phyloP scores from a whole-genome alignment of 164 flowering plant species.

The Annona cherimola region DNA sequence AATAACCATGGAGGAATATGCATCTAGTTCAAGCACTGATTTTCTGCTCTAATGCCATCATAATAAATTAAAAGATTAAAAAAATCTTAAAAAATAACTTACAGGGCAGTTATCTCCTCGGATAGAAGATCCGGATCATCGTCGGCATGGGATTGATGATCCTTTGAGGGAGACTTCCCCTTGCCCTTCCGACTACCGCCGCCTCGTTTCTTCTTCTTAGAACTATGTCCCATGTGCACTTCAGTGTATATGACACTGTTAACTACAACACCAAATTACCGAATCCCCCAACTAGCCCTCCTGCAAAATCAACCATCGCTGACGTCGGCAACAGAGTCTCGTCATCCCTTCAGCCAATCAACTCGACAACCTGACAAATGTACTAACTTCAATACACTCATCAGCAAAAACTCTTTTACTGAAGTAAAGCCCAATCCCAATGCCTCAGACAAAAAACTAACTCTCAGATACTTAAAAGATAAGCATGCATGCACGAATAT shows the following conservation, averaged over 20 bases:
- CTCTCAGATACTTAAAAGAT: too few relatives aligned
- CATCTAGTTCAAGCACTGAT: too few relatives aligned
- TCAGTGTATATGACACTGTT: not conserved
- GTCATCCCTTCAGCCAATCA: not conserved
- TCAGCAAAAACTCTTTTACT: not conserved
- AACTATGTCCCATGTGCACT: constrained; percentile 39
- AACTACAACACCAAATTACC: not conserved
- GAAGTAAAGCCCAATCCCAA: not conserved
- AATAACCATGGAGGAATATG: too few relatives aligned
- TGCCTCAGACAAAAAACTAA: not conserved
- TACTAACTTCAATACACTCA: not conserved
- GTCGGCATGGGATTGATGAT: constrained; percentile 26
- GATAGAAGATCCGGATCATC: constrained; percentile 33
- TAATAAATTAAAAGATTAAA: not conserved
- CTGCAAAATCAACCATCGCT: not conserved
- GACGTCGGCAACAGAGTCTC: not conserved
- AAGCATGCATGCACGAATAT: too few relatives aligned
- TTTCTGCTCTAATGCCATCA: too few relatives aligned
- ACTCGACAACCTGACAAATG: not conserved
- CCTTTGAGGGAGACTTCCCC: constrained; percentile 35
- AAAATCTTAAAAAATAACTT: constrained; percentile 8
- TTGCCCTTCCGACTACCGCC: constrained; percentile 34
- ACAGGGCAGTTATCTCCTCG: constrained; percentile 62
- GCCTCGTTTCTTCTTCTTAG: constrained; percentile 54
- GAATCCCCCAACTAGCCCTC: not conserved